Conservation (phyloP, 2,329 filamentous ascomycete genomes). For the Trichoderma hamatum region DNA sequence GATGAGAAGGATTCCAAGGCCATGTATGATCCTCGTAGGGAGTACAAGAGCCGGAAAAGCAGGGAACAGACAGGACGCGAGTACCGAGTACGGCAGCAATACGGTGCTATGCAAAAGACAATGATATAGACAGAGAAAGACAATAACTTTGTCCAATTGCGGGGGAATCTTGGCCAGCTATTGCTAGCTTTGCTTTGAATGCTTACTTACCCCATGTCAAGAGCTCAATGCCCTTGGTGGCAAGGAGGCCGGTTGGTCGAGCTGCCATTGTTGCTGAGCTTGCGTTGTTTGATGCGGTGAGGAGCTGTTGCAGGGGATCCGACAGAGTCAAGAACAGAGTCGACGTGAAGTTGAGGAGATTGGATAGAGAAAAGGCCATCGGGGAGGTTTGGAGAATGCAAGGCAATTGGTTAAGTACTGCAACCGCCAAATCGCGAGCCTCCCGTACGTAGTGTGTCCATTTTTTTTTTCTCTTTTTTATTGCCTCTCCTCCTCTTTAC, state of each 20-base stretch:
- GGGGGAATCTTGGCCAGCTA: background rate
- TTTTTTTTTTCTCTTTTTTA: no score
- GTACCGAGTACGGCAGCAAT: background rate
- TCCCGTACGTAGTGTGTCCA: background rate
- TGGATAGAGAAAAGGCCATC: background rate
- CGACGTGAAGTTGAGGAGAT: background rate
- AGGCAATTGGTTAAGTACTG: background rate
- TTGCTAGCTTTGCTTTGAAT: background rate
- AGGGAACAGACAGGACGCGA: background rate
- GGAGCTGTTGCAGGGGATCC: background rate
- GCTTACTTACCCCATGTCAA: conserved; percentile 53
- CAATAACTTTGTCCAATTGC: background rate
- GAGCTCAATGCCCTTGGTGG: conserved; percentile 66
- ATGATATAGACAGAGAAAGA: no score
- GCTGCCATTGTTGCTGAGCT: conserved; percentile 31
- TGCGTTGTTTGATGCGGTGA: background rate
- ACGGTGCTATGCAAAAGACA: background rate
- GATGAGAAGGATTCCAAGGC: background rate
- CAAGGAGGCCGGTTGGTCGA: conserved; percentile 57
- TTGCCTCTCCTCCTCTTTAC: background rate
- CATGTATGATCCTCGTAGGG: background rate
- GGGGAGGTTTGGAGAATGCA: background rate
- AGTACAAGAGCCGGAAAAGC: background rate
- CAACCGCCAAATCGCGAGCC: background rate
- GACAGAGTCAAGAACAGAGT: background rate